phyloP scores from a whole-genome alignment of 106 monocot species.

The Dioscorea alata region DNA sequence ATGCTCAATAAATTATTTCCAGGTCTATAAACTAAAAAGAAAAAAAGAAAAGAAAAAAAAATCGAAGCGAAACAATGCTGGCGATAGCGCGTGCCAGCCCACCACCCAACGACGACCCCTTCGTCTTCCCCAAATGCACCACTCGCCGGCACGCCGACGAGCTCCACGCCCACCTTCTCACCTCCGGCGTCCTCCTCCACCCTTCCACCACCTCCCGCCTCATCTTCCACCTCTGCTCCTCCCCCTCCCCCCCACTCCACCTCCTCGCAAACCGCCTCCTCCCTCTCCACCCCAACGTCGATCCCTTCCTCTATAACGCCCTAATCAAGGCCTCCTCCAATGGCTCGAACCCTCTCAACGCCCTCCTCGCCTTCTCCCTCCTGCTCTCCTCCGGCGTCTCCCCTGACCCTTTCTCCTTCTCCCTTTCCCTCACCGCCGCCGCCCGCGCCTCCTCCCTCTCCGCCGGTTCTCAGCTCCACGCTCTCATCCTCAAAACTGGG shows the following conservation, averaged over 20 bases:
- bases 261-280: slow-evolving; percentile 40
- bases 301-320: slow-evolving; percentile 43
- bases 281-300: slow-evolving; percentile 12
- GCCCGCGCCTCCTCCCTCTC: slow-evolving; percentile 5
- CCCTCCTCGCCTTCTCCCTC: slow-evolving; percentile 28
- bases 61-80: slow-evolving; percentile 5
- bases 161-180: slow-evolving; percentile 44
- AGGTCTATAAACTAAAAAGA: too few relatives aligned
- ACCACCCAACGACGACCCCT: slow-evolving; percentile 1
- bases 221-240: slow-evolving; percentile 35
- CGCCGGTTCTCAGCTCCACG: slow-evolving; percentile 32
- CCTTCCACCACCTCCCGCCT: slow-evolving; percentile 17
- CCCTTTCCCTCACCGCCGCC: slow-evolving; percentile 36
- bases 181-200: slow-evolving; percentile 30
- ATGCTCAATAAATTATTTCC: too few relatives aligned
- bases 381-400: slow-evolving; percentile 31
- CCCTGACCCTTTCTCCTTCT: slow-evolving; percentile 36
- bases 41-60: too few relatives aligned
- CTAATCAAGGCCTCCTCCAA: slow-evolving; percentile 34
- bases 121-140: slow-evolving; percentile 21
- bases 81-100: background rate
- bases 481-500: slow-evolving; percentile 20
- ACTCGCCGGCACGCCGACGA: slow-evolving; percentile 24
- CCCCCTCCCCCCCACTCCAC: slow-evolving; percentile 20
- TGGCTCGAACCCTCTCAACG: slow-evolving; percentile 3